These are phyloP conservation scores for Penicillium simplicissimum DNA, from an alignment of 495 filamentous ascomycete genomes.

Conservation along the genomic window DNA sequence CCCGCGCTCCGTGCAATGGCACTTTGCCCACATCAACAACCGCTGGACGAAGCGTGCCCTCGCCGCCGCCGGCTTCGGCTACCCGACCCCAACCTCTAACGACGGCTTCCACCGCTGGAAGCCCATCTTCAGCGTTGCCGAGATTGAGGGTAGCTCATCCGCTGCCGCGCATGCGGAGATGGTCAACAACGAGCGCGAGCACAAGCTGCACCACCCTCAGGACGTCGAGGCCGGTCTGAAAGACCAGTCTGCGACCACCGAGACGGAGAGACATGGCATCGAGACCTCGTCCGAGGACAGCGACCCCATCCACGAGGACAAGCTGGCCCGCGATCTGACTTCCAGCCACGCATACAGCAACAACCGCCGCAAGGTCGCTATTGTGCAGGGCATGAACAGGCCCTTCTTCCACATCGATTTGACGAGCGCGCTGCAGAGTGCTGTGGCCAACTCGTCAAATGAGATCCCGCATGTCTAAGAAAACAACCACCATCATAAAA, in stretches of 20 bases:
- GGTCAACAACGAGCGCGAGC: constrained; percentile 60
- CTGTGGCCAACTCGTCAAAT: constrained; percentile 65
- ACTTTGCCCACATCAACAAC: constrained; percentile 92
- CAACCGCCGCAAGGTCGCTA: constrained; percentile 51
- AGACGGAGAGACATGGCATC: constrained; percentile 32
- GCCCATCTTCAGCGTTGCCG: constrained; percentile 93
- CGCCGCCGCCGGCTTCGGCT: constrained; percentile 90
- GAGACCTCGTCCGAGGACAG: constrained; percentile 35
- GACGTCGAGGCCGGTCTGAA: constrained; percentile 45
- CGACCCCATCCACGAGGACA: constrained; percentile 36
- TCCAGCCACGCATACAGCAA: constrained; percentile 46
- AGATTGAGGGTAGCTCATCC: constrained; percentile 71
- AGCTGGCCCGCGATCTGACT: constrained; percentile 49
- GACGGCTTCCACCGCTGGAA: constrained; percentile 74
- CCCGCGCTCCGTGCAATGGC: constrained; percentile 90
- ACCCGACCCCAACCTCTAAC: constrained; percentile 64
- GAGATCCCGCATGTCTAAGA: constrained; percentile 24
- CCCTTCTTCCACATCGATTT: constrained; percentile 95
- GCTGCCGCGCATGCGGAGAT: constrained; percentile 64
- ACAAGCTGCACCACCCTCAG: constrained; percentile 32
- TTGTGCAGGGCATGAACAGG: constrained; percentile 81
- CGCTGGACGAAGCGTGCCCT: constrained; percentile 97
- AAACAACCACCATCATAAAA: not conserved
- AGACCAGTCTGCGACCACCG: constrained; percentile 28
- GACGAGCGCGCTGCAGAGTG: constrained; percentile 87